Percentiles rank a stretch among this genome's conserved stretches.
These are phyloP conservation scores for Metschnikowia lunata DNA, from an alignment of 805 yeast species.

Conservation along the genomic window DNA sequence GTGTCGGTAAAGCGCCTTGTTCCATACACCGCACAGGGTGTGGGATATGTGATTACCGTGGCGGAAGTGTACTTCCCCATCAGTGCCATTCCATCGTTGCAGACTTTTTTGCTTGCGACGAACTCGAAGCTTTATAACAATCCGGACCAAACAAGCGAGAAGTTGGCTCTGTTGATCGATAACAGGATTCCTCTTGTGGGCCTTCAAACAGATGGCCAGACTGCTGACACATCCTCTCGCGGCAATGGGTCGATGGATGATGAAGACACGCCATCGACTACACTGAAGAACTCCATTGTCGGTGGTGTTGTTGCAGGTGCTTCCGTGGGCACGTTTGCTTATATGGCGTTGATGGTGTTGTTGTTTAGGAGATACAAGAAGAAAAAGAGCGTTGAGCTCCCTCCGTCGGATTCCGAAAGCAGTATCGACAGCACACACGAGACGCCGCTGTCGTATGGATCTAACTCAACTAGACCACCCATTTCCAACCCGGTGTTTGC, in stretches of 20 bases:
- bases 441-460: conserved; percentile 11
- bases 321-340: conserved; percentile 66
- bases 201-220: conserved; percentile 21
- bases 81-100: conserved; percentile 45
- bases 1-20: conserved; percentile 65
- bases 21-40: conserved; percentile 59
- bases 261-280: conserved; percentile 4
- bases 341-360: conserved; percentile 56
- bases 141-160: conserved; percentile 48
- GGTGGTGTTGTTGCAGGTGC: conserved; percentile 84
- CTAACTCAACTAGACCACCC: conserved; percentile 34
- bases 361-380: conserved; percentile 48
- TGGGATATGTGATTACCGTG: conserved; percentile 70
- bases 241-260: conserved; percentile 40
- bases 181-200: conserved; percentile 57
- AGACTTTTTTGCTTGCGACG: conserved; percentile 43
- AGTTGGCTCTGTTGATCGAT: conserved; percentile 71
- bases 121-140: conserved; percentile 60
- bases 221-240: conserved; percentile 5
- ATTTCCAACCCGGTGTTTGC: conserved; percentile 70
- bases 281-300: conserved; percentile 38
- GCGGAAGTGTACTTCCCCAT: conserved; percentile 84
- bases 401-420: conserved; percentile 39
- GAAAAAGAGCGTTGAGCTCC: conserved; percentile 36
- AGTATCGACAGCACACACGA: conserved; percentile 20